A percentile compares a stretch with the other conserved stretches of the same genome.
Conservation (phyloP, 768 basidiomycete species). For the Termitomyces sp. region DNA sequence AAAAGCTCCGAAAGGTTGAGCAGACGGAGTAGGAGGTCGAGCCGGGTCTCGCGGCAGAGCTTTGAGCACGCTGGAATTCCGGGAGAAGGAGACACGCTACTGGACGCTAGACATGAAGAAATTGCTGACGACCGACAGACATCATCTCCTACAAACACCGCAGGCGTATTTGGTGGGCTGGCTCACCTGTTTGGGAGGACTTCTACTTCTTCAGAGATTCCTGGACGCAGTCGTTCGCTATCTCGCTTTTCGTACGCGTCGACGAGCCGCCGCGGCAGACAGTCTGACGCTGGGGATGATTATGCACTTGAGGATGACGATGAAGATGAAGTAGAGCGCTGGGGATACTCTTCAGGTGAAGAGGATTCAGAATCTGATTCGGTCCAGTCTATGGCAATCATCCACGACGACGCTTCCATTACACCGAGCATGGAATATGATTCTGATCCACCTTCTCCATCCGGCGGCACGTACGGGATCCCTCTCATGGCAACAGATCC, state of each 20-base stretch:
- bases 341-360: conserved; percentile 91
- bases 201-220: conserved; percentile 33
- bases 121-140: conserved; percentile 23
- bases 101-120: conserved; percentile 22
- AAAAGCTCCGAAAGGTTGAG: conserved; percentile 41
- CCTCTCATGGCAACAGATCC: conserved; percentile 74
- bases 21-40: conserved; percentile 37
- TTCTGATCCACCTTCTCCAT: conserved; percentile 66
- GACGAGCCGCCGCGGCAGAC: conserved; percentile 43
- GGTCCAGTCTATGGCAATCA: conserved; percentile 24
- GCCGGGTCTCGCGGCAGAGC: conserved; percentile 39
- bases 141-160: conserved; percentile 32
- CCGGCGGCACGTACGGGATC: conserved; percentile 40
- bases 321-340: conserved; percentile 64
- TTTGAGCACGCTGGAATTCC: conserved; percentile 27
- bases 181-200: conserved; percentile 62
- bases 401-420: conserved; percentile 40
- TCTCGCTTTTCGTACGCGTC: conserved; percentile 57
- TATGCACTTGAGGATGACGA: conserved; percentile 51
- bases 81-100: conserved; percentile 25
- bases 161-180: conserved; percentile 60
- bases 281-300: conserved; percentile 57
- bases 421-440: conserved; percentile 67
- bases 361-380: conserved; percentile 52
- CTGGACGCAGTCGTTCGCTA: conserved; percentile 42